Base-by-base conservation (phyloP, 1,284 basidiomycete species). In the Microbotryomycetes sp. region DNA sequence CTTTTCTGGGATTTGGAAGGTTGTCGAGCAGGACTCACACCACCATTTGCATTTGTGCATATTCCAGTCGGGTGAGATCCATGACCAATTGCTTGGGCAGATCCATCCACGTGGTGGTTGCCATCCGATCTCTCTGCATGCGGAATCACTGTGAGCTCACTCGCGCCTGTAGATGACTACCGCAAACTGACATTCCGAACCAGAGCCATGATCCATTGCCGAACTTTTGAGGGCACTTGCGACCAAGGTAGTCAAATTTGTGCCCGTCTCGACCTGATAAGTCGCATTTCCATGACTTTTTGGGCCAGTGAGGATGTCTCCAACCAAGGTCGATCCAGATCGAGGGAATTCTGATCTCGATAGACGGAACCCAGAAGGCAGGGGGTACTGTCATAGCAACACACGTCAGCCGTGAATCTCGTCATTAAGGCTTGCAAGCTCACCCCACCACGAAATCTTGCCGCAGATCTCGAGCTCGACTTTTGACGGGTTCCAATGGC, bases 101-200 rank as follows among this genome's bases (percentile, higher is more conserved):
- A 32, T 23, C 59, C 59, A 61, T n/a, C 56, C 48, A 22, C 47
- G 49, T 23, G 49, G 22, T 9, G 63, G 63, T 0, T 28, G 32
- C 56, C 59, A 64, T 22, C 55, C 55, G 28, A 60, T 55, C 6
- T 46, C 26, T 45, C 46, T 55, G 49, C n/a, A n/a, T n/a, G n/a
- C n/a, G n/a, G n/a, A n/a, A n/a, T n/a, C n/a, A n/a, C n/a, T n/a
- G n/a, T n/a, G n/a, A n/a, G n/a, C n/a, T n/a, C n/a, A n/a, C n/a
- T n/a, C n/a, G n/a, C n/a, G n/a, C n/a, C n/a, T n/a, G n/a, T n/a
- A n/a, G n/a, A n/a, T n/a, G n/a, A n/a, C n/a, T n/a, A n/a, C 3
- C 22, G 4, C 6, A 46, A 6, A 45, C 32, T 22, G 6, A 46
- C 32, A 28, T 29, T 9, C 53, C 54, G n/a, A 16, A 60, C 54